Conservation (phyloP, 139 green algal species). For the Deuterostichococcus epilithicus region DNA sequence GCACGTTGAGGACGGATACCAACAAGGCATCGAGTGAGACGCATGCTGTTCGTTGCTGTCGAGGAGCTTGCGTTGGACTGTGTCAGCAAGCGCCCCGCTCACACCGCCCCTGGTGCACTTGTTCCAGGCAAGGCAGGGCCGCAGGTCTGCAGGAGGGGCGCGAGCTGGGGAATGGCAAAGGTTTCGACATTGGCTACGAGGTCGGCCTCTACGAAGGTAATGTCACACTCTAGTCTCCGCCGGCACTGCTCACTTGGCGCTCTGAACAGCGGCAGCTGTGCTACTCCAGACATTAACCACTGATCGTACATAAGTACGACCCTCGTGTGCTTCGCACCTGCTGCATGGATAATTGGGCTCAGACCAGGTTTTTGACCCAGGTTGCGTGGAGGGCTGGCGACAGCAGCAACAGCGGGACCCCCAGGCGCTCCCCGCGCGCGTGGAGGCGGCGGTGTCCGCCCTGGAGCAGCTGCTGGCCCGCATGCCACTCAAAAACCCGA, state of each 20-base stretch:
- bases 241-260: neutral
- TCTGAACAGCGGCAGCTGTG: neutral
- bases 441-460: slow-evolving; percentile 34
- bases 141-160: slow-evolving; percentile 48
- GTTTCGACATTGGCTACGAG: slow-evolving; percentile 71
- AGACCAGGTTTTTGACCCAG: slow-evolving; percentile 37
- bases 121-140: slow-evolving; percentile 40
- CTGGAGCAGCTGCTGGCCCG: slow-evolving; percentile 43
- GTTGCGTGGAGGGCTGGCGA: slow-evolving; percentile 47
- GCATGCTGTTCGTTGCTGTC: neutral
- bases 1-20: slow-evolving; percentile 37
- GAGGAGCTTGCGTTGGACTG: neutral
- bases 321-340: neutral
- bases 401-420: slow-evolving; percentile 10
- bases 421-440: slow-evolving; percentile 19
- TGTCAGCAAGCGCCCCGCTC: neutral
- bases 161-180: slow-evolving; percentile 66
- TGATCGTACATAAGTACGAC: neutral
- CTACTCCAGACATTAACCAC: neutral
- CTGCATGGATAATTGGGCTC: neutral
- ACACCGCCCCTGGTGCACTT: neutral
- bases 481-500: slow-evolving; percentile 51
- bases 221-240: slow-evolving; percentile 17
- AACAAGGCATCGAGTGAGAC: slow-evolving; percentile 24
- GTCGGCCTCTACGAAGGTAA: slow-evolving; percentile 69